These are phyloP conservation scores for Cyberlindnera misumaiensis DNA, from an alignment of 805 yeast genomes.

Conservation along the genomic window DNA sequence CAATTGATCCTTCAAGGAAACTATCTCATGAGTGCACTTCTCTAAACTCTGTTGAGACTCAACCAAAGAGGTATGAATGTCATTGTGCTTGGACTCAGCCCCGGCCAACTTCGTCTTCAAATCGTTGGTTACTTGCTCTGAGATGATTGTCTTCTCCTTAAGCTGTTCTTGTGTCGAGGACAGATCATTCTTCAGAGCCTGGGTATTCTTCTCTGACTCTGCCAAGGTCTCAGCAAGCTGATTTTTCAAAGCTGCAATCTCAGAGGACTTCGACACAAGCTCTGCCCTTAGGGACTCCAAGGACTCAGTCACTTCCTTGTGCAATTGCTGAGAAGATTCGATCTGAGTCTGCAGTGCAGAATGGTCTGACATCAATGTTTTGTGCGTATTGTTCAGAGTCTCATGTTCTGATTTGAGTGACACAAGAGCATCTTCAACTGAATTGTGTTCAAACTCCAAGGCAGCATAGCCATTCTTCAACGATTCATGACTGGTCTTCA, in stretches of 20 bases:
- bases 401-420: not conserved
- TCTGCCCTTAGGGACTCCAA: not conserved
- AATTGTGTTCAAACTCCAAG: no score
- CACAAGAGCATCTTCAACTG: not conserved
- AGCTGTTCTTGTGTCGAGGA: conserved; percentile 2
- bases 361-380: not conserved
- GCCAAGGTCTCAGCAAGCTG: not conserved
- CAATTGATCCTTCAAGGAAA: conserved; percentile 7
- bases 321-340: no score
- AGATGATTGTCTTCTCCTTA: conserved; percentile 5
- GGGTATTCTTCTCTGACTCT: conserved; percentile 1
- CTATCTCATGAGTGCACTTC: not conserved
- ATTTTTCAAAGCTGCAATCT: not conserved
- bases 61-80: not conserved
- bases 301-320: no score
- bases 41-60: conserved; percentile 3
- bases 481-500: no score
- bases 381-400: no score
- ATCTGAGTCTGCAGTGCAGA: not conserved
- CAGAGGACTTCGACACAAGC: not conserved
- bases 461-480: no score
- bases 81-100: conserved; percentile 4
- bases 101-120: conserved; percentile 7
- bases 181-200: conserved; percentile 2
- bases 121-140: conserved; percentile 12